phyloP scores from a whole-genome alignment of 345 rosid genomes.

The Gossypium arboreum region DNA sequence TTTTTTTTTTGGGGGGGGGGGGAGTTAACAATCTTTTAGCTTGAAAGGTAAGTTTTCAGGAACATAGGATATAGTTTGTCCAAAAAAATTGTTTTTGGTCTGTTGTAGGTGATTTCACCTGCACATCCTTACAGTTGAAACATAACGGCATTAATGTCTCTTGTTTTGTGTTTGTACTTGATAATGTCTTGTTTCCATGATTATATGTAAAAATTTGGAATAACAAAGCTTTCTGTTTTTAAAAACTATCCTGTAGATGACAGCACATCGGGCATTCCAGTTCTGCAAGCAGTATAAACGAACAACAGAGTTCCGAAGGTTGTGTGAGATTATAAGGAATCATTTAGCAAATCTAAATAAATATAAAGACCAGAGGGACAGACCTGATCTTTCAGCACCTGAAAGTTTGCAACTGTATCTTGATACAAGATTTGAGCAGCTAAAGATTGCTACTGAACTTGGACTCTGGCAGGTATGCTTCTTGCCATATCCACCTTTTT shows the following conservation, averaged over 20 bases:
- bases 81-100: background rate
- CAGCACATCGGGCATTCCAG: slow-evolving; percentile 98
- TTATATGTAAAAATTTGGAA: background rate
- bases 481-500: slow-evolving; percentile 11
- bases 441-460: slow-evolving; percentile 91
- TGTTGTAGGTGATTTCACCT: background rate
- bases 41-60: too few species aligned
- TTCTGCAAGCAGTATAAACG: slow-evolving; percentile 97
- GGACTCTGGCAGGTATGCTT: slow-evolving; percentile 85
- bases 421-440: slow-evolving; percentile 97
- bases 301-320: slow-evolving; percentile 90
- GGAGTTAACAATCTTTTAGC: too few species aligned
- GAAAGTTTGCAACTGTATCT: slow-evolving; percentile 94
- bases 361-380: slow-evolving; percentile 96
- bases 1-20: background rate
- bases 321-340: slow-evolving; percentile 95
- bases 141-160: background rate
- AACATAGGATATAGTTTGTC: background rate
- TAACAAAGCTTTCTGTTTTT: background rate
- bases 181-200: background rate
- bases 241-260: slow-evolving; percentile 59
- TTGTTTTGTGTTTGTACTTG: background rate
- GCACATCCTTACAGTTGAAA: background rate
- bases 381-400: slow-evolving; percentile 97
- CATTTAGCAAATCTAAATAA: slow-evolving; percentile 91